These are phyloP conservation scores for Teratosphaeria zuluensis DNA, from an alignment of 2,329 filamentous ascomycete species.

Conservation along the genomic window DNA sequence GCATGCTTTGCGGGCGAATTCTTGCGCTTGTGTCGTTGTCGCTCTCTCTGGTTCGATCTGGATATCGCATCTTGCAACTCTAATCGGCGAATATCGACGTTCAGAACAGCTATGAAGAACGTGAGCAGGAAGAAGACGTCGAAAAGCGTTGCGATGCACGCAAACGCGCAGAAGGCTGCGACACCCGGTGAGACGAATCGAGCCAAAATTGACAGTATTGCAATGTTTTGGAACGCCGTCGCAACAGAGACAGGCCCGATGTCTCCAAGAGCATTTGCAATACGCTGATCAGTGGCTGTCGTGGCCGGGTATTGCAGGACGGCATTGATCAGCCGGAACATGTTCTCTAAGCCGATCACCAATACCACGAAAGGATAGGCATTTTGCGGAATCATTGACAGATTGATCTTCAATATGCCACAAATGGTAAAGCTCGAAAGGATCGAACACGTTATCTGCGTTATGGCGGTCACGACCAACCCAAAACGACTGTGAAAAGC, in stretches of 20 bases:
- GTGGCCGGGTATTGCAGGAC: slow-evolving; percentile 63
- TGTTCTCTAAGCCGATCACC: slow-evolving; percentile 66
- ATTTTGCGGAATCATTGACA: slow-evolving; percentile 64
- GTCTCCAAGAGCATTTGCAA: slow-evolving; percentile 64
- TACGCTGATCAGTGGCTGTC: slow-evolving; percentile 56
- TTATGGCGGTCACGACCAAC: slow-evolving; percentile 59
- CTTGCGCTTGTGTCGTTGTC: slow-evolving; percentile 21
- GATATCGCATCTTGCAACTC: slow-evolving; percentile 65
- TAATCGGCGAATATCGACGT: slow-evolving; percentile 65
- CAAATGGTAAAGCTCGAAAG: slow-evolving; percentile 73
- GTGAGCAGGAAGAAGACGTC: slow-evolving; percentile 72
- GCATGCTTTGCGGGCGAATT: slow-evolving; percentile 31
- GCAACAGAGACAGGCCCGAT: slow-evolving; percentile 61
- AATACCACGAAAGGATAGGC: slow-evolving; percentile 70
- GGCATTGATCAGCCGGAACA: slow-evolving; percentile 65
- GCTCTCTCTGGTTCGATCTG: slow-evolving; percentile 29
- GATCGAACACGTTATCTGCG: slow-evolving; percentile 58
- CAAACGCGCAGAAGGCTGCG: slow-evolving; percentile 66
- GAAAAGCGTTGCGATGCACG: slow-evolving; percentile 63
- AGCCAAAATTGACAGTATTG: slow-evolving; percentile 57
- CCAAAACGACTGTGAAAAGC: slow-evolving; percentile 69
- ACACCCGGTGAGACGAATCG: slow-evolving; percentile 59
- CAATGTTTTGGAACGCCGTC: slow-evolving; percentile 58
- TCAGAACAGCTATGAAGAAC: slow-evolving; percentile 70
- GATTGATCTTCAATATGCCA: slow-evolving; percentile 62